These are phyloP conservation scores for Ilyonectria robusta DNA, from an alignment of 2,329 filamentous ascomycete species.

Conservation along the genomic window DNA sequence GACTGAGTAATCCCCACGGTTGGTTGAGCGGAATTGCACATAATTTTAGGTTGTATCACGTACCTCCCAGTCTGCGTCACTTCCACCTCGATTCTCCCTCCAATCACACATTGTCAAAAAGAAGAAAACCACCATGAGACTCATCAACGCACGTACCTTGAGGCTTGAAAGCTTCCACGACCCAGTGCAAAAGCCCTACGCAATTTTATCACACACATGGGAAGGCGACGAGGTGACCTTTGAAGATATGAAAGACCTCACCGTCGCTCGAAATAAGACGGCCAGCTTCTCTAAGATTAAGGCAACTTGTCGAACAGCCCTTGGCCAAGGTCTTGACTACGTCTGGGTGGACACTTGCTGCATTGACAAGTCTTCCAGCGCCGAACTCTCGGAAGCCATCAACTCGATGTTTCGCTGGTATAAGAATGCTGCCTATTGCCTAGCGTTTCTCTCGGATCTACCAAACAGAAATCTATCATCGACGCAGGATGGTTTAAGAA, in stretches of 20 bases:
- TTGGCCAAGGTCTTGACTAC: neutral
- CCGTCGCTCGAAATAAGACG: neutral
- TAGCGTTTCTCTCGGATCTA: neutral
- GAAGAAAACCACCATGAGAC: neutral
- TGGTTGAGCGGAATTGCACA: neutral
- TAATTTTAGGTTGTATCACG: neutral
- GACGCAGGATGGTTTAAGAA: neutral
- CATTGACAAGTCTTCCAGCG: constrained; percentile 3
- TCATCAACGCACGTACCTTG: neutral
- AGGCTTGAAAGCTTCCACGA: neutral
- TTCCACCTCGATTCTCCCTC: no score
- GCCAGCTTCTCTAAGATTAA: neutral
- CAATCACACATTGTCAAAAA: neutral
- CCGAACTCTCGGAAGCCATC: neutral
- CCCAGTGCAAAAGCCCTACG: neutral
- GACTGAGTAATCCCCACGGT: neutral
- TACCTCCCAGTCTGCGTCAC: neutral
- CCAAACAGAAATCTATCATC: neutral
- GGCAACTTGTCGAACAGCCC: neutral
- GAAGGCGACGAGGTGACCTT: neutral
- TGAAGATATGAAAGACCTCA: neutral
- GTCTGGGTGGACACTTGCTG: constrained; percentile 4
- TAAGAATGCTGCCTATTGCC: neutral
- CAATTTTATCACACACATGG: neutral
- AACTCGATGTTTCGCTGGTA: constrained; percentile 4